phyloP scores from a whole-genome alignment of 2,329 filamentous ascomycete species.

The Pseudohalonectria lignicola region DNA sequence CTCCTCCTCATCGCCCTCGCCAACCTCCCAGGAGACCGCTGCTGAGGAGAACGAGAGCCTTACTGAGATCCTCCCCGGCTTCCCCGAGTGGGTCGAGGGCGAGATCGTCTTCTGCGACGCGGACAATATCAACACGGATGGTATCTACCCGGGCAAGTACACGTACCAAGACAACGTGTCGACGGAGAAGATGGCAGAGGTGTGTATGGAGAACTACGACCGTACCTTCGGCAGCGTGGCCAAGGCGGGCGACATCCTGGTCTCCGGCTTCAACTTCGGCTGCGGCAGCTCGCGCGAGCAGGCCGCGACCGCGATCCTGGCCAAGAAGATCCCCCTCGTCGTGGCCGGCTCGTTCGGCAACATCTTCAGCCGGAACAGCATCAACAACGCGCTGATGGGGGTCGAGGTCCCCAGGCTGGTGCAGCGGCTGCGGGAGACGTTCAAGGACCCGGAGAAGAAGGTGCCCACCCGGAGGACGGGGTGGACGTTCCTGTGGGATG shows the following conservation, averaged over 20 bases:
- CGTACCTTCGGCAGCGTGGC: slow-evolving; percentile 52
- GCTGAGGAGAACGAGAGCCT: slow-evolving; percentile 18
- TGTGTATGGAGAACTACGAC: slow-evolving; percentile 95
- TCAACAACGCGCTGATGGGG: slow-evolving; percentile 64
- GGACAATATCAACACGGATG: slow-evolving; percentile 80
- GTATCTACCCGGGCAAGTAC: slow-evolving; percentile 76
- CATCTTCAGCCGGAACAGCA: slow-evolving; percentile 66
- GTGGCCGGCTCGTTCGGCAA: slow-evolving; percentile 74
- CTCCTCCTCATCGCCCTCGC: background rate
- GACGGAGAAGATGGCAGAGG: slow-evolving; percentile 69
- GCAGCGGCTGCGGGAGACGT: slow-evolving; percentile 52
- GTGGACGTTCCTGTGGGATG: slow-evolving; percentile 77
- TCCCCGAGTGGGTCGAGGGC: slow-evolving; percentile 71
- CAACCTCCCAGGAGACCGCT: slow-evolving; percentile 1
- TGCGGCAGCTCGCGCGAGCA: slow-evolving; percentile 75
- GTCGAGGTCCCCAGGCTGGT: slow-evolving; percentile 60
- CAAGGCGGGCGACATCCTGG: slow-evolving; percentile 65
- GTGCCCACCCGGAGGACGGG: slow-evolving; percentile 62
- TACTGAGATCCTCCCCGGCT: slow-evolving; percentile 73
- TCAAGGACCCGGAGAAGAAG: slow-evolving; percentile 37
- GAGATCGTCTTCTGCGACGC: slow-evolving; percentile 83
- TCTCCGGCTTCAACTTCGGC: slow-evolving; percentile 82
- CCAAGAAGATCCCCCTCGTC: slow-evolving; percentile 69
- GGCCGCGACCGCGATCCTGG: slow-evolving; percentile 77
- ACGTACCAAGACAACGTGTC: slow-evolving; percentile 84